Conservation (phyloP, 495 filamentous ascomycete species). For the Aspergillus egyptiacus region DNA sequence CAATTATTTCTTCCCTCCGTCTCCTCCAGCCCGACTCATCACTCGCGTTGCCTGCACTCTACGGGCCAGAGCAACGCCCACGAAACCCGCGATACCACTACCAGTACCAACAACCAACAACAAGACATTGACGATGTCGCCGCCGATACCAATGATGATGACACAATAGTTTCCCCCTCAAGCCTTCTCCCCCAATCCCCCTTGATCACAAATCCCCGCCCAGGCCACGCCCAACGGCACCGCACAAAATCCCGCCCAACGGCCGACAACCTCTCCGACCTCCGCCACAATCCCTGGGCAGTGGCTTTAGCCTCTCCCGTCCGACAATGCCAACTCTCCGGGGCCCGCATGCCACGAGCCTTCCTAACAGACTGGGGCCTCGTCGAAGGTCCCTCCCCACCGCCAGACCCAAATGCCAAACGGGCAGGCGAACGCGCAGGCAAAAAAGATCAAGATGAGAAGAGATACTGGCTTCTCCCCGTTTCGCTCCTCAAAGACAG, state of each 20-base stretch:
- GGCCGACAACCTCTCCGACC: constrained; percentile 38
- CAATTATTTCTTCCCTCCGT: constrained; percentile 18
- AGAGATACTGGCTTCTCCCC: constrained; percentile 55
- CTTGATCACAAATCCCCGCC: constrained; percentile 21
- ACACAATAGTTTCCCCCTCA: constrained; percentile 22
- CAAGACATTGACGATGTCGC: too few species aligned
- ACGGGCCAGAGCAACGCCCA: background rate
- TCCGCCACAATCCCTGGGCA: constrained; percentile 42
- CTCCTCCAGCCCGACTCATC: background rate
- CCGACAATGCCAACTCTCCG: constrained; percentile 57
- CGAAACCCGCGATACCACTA: background rate
- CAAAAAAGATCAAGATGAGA: background rate
- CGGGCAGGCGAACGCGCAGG: background rate
- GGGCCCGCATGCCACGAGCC: constrained; percentile 49
- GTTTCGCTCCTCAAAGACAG: constrained; percentile 37
- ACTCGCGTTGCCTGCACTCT: background rate
- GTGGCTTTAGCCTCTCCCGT: constrained; percentile 57
- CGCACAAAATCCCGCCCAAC: constrained; percentile 25
- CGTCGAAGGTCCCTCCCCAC: constrained; percentile 46
- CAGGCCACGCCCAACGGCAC: constrained; percentile 12
- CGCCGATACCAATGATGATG: constrained; percentile 3
- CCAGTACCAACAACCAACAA: background rate
- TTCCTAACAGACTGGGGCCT: constrained; percentile 61
- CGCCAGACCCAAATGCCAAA: background rate
- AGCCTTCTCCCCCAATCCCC: constrained; percentile 39